These are phyloP conservation scores for Saccharomyces jurei DNA, from an alignment of 805 yeast species.

Conservation along the genomic window DNA sequence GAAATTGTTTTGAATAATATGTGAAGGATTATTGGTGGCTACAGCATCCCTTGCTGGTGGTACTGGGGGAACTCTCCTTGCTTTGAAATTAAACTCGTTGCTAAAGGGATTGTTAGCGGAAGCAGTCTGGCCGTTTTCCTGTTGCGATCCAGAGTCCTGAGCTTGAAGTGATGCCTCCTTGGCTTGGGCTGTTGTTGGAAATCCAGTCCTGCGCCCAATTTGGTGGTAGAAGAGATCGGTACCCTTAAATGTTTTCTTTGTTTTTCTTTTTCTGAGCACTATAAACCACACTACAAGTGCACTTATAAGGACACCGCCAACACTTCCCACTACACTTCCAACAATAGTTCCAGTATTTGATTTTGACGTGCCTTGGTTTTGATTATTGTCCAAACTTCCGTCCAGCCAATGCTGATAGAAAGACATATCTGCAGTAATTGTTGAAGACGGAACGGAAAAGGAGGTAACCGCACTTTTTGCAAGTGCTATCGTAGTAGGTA, in stretches of 20 bases:
- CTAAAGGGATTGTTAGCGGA: conserved; percentile 16
- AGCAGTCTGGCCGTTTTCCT: background rate
- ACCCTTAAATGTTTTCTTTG: conserved; percentile 1
- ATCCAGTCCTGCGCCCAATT: conserved; percentile 15
- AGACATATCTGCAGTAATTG: conserved; percentile 17
- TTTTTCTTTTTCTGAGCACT: conserved; percentile 10
- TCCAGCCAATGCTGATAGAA: conserved; percentile 20
- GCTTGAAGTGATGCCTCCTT: conserved; percentile 2
- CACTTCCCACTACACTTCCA: conserved; percentile 28
- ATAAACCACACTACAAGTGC: conserved; percentile 16
- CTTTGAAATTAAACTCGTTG: conserved; percentile 20
- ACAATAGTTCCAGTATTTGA: conserved; percentile 16
- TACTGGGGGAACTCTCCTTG: conserved; percentile 15
- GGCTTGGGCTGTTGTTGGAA: conserved; percentile 4
- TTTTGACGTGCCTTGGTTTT: background rate
- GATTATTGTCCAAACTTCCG: conserved; percentile 9
- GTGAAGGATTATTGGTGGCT: background rate
- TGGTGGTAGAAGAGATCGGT: conserved; percentile 11
- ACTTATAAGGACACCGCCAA: conserved; percentile 22
- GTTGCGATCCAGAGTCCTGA: conserved; percentile 1
- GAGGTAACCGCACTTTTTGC: conserved; percentile 7
- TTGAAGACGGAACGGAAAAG: conserved; percentile 15
- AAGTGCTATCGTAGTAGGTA: conserved; percentile 12
- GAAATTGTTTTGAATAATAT: background rate
- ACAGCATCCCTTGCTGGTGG: conserved; percentile 18